Evolutionary conservation across 1,284 basidiomycete genomes (phyloP).

Genomic region (Cutaneotrichosporon sp.): DNA sequence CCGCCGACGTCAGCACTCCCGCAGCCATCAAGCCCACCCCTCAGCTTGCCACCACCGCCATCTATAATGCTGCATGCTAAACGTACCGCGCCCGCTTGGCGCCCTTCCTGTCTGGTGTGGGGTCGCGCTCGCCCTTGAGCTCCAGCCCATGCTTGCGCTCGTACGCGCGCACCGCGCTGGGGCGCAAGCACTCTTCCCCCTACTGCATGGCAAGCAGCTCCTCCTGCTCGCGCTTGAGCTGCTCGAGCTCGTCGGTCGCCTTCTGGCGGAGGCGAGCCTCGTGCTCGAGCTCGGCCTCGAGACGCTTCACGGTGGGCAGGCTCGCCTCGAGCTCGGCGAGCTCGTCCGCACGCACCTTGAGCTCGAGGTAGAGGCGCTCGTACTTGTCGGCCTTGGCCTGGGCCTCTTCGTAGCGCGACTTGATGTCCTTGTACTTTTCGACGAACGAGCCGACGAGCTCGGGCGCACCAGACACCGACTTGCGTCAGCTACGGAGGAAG

Average conservation of each 20-base stretch:
- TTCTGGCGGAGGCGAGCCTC: slow-evolving; percentile 2
- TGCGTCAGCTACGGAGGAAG: not conserved
- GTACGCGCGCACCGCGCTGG: not conserved
- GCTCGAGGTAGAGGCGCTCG: slow-evolving; percentile 8
- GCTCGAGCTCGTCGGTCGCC: slow-evolving; percentile 1
- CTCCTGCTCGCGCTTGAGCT: slow-evolving; percentile 11
- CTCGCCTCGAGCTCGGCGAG: slow-evolving; percentile 10
- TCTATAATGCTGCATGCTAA: slow-evolving; percentile 4
- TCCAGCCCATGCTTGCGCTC: not conserved
- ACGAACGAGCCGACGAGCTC: slow-evolving; percentile 9
- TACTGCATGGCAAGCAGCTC: slow-evolving; percentile 15
- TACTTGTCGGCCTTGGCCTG: slow-evolving; percentile 7
- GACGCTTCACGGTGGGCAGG: slow-evolving; percentile 4
- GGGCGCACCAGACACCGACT: slow-evolving; percentile 5
- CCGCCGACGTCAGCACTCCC: not conserved
- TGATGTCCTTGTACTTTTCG: slow-evolving; percentile 10
- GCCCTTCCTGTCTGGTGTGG: not conserved
- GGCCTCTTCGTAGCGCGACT: not conserved
- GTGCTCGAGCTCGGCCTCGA: slow-evolving; percentile 11
- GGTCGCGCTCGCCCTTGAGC: not conserved
- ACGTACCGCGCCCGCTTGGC: slow-evolving; percentile 1
- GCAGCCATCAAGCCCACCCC: not conserved
- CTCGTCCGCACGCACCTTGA: slow-evolving; percentile 10
- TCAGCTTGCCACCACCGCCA: not conserved
- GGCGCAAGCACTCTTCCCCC: not conserved